These are phyloP conservation scores for Dipteronia sinensis DNA, from an alignment of 345 rosid genomes.

Conservation along the genomic window DNA sequence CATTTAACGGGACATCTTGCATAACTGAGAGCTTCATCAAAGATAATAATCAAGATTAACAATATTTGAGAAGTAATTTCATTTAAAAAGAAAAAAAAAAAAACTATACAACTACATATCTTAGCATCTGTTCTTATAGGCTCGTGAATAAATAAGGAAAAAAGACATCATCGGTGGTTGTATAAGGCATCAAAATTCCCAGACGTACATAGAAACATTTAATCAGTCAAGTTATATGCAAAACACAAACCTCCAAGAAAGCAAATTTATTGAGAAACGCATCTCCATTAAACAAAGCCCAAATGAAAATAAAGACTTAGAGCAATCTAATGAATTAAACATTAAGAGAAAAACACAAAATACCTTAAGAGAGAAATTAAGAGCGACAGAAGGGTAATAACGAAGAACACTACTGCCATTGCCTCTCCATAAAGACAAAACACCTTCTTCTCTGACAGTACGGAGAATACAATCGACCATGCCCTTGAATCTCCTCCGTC, in stretches of 20 bases:
- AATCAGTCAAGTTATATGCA: constrained; percentile 35
- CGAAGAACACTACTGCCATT: constrained; percentile 93
- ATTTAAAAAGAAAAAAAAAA: background rate
- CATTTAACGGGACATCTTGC: too few relatives aligned
- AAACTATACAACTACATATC: background rate
- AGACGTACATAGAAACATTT: constrained; percentile 23
- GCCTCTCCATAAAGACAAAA: constrained; percentile 93
- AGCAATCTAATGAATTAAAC: too few relatives aligned
- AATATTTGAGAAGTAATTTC: background rate
- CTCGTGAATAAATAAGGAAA: background rate
- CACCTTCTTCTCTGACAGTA: constrained; percentile 82
- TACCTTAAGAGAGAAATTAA: constrained; percentile 94
- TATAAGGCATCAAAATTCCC: background rate
- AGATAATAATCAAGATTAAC: constrained; percentile 8
- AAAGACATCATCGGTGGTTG: background rate
- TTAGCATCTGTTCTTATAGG: background rate
- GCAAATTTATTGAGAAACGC: background rate
- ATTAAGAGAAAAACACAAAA: background rate
- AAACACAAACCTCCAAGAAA: background rate
- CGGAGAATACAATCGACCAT: constrained; percentile 89
- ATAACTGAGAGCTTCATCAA: too few relatives aligned
- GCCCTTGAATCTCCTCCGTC: constrained; percentile 75
- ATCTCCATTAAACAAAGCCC: constrained; percentile 3
- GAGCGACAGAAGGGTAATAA: constrained; percentile 95
- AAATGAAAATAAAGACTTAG: background rate